Evolutionary conservation across 2,329 filamentous ascomycete genomes (phyloP).

Genomic region (Talaromyces piceae): DNA sequence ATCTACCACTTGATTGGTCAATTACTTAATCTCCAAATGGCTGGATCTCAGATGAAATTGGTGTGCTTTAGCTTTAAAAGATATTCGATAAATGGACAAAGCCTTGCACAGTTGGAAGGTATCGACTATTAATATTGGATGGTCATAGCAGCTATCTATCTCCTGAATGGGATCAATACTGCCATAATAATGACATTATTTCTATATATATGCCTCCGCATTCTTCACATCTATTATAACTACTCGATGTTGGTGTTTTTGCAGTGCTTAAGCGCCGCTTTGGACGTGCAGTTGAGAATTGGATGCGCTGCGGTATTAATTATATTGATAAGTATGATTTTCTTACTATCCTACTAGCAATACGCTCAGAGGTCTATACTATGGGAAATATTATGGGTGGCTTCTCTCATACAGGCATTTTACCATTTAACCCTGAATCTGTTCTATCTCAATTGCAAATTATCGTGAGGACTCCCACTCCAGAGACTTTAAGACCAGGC

Average conservation of each 20-base stretch:
- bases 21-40: no score
- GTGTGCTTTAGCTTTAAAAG: no score
- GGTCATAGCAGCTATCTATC: not conserved
- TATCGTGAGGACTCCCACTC: not conserved
- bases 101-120: no score
- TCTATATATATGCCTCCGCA: not conserved
- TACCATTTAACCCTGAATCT: not conserved
- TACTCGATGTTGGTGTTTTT: not conserved
- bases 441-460: conserved; percentile 1
- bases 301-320: not conserved
- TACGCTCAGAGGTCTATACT: not conserved
- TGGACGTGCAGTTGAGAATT: not conserved
- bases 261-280: not conserved
- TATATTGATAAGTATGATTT: conserved; percentile 1
- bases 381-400: not conserved
- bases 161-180: not conserved
- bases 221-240: conserved; percentile 24
- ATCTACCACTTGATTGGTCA: not conserved
- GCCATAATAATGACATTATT: no score
- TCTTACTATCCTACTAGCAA: not conserved
- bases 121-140: not conserved
- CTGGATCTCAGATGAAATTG: no score
- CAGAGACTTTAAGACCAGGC: not conserved
- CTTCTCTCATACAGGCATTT: not conserved
- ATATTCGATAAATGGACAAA: no score